Evolutionary conservation across 345 rosid genomes (phyloP), one percentile per base, ranked within the genome.

Genomic region (Salix purpurea): DNA sequence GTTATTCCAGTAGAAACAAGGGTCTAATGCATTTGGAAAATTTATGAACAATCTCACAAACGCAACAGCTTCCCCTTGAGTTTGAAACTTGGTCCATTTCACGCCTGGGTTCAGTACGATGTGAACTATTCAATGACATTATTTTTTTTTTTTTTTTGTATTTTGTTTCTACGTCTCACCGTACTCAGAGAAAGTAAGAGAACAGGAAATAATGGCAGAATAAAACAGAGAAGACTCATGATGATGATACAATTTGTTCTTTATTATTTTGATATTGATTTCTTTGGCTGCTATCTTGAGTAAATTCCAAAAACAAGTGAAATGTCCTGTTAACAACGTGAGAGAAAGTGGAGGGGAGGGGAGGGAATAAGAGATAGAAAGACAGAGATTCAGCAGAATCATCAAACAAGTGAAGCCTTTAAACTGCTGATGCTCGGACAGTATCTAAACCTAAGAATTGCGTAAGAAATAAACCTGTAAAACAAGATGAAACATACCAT

Each of bases 381-480:
- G 34, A 44, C 42, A 74, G 46, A 15, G 54, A 24, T n/a, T 23
- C 34, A 39, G 32, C 42, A 65, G 65, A 69, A 78, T 23, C 77
- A 74, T 84, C 77, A 82, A 67, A 39, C 74, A 72, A 81, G 81
- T 13, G 81, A 72, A 26, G 48, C 60, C 46, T 79, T 78, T 78
- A 87, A 77, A 77, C 86, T 81, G 79, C 80, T 86, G 66, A 84
- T 81, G 79, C 81, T 85, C 64, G 86, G 85, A 21, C 98, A 91
- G 81, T 98, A 93, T 83, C 92, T 85, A 60, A 80, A 78, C 78
- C 94, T 88, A 8, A 96, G 93, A 81, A 91, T 88, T 42, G 89
- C 91, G 82, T 90, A 95, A 75, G 94, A 88, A 76, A 86, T 79
- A 80, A 89, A 87, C 89, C 99, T 90, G 89, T 95, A 93, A 84